These are phyloP conservation scores for Ustilago shanxiensis DNA, from an alignment of 1,284 basidiomycete genomes.

Conservation along the genomic window DNA sequence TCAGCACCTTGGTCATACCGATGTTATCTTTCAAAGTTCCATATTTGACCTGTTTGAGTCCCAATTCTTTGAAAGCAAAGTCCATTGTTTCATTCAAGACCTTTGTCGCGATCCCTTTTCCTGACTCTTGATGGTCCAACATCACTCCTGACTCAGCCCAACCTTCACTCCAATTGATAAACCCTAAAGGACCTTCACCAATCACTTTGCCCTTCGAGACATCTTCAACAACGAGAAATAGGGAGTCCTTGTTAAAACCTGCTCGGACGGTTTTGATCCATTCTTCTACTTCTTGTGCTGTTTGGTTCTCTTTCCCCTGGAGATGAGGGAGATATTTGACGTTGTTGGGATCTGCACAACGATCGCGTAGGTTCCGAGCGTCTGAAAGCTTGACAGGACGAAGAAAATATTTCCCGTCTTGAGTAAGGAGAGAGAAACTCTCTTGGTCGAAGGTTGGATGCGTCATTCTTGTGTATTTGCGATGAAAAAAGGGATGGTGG, in stretches of 20 bases:
- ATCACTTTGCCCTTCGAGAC: constrained; percentile 12
- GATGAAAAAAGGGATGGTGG: neutral
- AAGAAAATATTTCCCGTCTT: constrained; percentile 1
- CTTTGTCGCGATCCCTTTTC: constrained; percentile 23
- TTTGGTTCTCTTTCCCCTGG: constrained; percentile 37
- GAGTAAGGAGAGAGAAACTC: constrained; percentile 8
- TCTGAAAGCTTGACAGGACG: constrained; percentile 31
- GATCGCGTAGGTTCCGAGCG: constrained; percentile 35
- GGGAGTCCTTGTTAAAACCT: constrained; percentile 35
- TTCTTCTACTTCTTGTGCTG: constrained; percentile 17
- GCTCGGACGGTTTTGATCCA: constrained; percentile 31
- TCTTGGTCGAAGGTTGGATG: constrained; percentile 33
- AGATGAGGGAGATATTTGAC: constrained; percentile 33
- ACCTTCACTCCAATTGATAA: constrained; percentile 25
- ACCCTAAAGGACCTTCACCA: constrained; percentile 36
- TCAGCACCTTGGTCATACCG: constrained; percentile 32
- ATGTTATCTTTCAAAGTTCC: constrained; percentile 33
- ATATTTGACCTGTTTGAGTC: constrained; percentile 23
- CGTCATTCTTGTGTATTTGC: constrained; percentile 14
- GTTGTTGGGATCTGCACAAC: constrained; percentile 30
- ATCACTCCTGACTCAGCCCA: constrained; percentile 32
- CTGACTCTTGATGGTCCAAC: constrained; percentile 20
- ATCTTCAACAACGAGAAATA: constrained; percentile 37
- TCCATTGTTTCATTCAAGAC: constrained; percentile 35
- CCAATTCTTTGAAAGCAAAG: constrained; percentile 32